Evolutionary conservation across 2,329 filamentous ascomycete genomes (phyloP).

Genomic region (Laburnicola sp.): DNA sequence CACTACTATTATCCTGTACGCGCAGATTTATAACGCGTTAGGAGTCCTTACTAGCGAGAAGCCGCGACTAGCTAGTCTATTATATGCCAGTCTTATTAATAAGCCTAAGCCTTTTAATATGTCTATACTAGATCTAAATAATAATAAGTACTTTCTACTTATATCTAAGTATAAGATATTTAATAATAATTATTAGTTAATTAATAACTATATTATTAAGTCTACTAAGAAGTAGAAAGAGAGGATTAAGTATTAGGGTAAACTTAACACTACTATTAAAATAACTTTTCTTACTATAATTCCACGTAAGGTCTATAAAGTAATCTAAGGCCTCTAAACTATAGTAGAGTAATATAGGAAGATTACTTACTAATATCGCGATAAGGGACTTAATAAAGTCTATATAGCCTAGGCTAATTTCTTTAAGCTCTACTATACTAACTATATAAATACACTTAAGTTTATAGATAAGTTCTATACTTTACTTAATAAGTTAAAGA

Average conservation of each 20-base stretch:
- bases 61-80: neutral
- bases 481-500: too few relatives aligned
- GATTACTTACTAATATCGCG: neutral
- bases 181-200: neutral
- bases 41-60: neutral
- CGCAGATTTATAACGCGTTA: neutral
- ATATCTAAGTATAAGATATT: neutral
- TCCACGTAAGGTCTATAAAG: neutral
- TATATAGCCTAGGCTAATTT: too few relatives aligned
- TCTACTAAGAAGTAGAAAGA: neutral
- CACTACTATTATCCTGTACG: neutral
- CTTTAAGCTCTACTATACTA: too few relatives aligned
- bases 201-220: neutral
- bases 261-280: neutral
- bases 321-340: neutral
- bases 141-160: neutral
- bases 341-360: neutral
- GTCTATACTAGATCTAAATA: neutral
- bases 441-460: too few relatives aligned
- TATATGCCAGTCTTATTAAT: neutral
- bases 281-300: neutral
- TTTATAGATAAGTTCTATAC: too few relatives aligned
- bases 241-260: neutral
- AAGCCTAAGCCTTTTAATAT: neutral
- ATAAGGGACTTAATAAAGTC: too few relatives aligned